Evolutionary conservation across 139 green algal species (phyloP).

Genomic region (Micractinium sp.): DNA sequence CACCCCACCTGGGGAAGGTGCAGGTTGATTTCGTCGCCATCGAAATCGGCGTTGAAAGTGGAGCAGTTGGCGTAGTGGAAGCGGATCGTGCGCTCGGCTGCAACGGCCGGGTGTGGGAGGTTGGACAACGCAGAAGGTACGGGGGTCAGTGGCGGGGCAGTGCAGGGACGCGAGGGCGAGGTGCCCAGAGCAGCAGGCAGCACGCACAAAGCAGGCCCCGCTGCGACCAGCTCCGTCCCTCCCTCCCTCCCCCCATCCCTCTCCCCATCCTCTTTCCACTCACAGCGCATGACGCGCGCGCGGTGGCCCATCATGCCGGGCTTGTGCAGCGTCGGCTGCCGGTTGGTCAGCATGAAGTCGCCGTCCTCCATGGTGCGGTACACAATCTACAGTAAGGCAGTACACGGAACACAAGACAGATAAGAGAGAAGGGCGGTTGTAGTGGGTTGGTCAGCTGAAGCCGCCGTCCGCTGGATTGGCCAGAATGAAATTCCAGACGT

Average conservation of each 20-base stretch:
- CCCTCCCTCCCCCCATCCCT: background rate
- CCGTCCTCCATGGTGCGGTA: slow-evolving; percentile 93
- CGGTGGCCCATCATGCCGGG: slow-evolving; percentile 86
- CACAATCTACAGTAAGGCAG: slow-evolving; percentile 66
- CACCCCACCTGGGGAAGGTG: slow-evolving; percentile 88
- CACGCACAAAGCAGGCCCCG: background rate
- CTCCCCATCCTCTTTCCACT: background rate
- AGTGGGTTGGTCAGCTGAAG: too few relatives aligned
- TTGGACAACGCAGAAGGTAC: background rate
- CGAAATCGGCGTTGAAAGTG: slow-evolving; percentile 98
- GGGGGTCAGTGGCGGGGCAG: too few relatives aligned
- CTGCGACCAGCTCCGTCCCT: background rate
- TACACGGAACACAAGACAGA: background rate
- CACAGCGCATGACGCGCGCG: slow-evolving; percentile 54
- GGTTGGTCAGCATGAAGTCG: slow-evolving; percentile 97
- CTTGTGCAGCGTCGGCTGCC: slow-evolving; percentile 99
- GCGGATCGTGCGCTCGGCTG: slow-evolving; percentile 91
- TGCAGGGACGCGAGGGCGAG: too few relatives aligned
- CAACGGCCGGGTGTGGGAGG: background rate
- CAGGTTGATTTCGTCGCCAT: slow-evolving; percentile 99
- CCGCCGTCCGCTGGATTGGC: too few relatives aligned
- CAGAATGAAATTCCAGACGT: too few relatives aligned
- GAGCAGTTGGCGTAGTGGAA: slow-evolving; percentile 99
- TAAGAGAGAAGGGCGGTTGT: background rate
- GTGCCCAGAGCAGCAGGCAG: background rate